A percentile compares a stretch with the other conserved stretches of the same genome.
Conservation (phyloP, 208 protist genomes). For the Wallacemonas sp. region DNA sequence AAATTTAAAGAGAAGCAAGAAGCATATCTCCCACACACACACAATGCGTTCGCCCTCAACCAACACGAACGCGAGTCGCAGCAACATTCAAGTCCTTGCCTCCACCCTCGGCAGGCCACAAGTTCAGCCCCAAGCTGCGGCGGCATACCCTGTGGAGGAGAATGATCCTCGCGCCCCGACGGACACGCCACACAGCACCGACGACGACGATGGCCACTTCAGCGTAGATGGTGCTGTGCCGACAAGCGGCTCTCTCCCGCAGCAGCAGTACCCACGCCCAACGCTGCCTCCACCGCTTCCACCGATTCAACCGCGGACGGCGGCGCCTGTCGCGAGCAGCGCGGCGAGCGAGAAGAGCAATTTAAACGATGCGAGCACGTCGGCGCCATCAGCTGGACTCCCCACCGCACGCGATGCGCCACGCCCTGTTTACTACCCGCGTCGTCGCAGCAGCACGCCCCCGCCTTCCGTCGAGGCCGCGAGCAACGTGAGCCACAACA, state of each 20-base stretch:
- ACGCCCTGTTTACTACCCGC: constrained; percentile 10
- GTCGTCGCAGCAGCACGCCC: constrained; percentile 4
- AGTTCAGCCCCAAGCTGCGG: constrained; percentile 6
- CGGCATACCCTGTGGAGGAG: constrained; percentile 17
- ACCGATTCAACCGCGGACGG: constrained; percentile 1
- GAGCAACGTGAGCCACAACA: background rate
- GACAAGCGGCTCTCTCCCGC: too few species aligned
- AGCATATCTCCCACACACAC: background rate
- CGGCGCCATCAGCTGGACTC: constrained; percentile 15
- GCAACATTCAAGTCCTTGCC: constrained; percentile 9
- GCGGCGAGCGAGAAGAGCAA: background rate
- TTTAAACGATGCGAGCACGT: background rate
- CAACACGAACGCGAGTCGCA: constrained; percentile 9
- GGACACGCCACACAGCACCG: constrained; percentile 2
- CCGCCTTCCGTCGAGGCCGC: background rate
- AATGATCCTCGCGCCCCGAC: constrained; percentile 1
- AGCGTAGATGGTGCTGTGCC: too few species aligned
- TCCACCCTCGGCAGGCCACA: constrained; percentile 4
- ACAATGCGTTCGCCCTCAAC: constrained; percentile 20
- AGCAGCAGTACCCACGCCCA: constrained; percentile 25
- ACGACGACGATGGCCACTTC: constrained; percentile 5
- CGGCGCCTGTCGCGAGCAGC: background rate
- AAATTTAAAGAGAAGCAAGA: background rate
- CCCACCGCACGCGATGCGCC: constrained; percentile 9
- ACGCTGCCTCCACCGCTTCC: constrained; percentile 36